phyloP scores from a whole-genome alignment of 1,284 basidiomycete species.

The Mycosarcoma mackinlayi region DNA sequence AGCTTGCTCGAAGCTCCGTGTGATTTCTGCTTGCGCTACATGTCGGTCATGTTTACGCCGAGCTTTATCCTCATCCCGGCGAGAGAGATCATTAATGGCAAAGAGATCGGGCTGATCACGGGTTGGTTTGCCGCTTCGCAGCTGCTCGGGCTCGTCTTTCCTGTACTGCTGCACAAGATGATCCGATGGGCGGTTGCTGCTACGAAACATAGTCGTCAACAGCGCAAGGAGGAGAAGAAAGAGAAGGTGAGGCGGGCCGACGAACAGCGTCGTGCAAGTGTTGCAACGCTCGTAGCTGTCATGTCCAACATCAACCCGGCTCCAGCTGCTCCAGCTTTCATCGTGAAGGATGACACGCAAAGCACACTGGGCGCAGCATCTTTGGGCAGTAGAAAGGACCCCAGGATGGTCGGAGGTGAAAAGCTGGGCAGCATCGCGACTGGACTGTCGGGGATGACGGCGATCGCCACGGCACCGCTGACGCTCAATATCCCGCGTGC shows the following conservation, averaged over 20 bases:
- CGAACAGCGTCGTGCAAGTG: conserved; percentile 16
- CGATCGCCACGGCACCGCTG: conserved; percentile 43
- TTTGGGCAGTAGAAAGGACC: neutral
- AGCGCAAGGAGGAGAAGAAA: neutral
- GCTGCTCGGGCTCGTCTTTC: conserved; percentile 48
- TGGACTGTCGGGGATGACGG: conserved; percentile 49
- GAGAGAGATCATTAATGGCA: conserved; percentile 51
- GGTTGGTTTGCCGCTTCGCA: conserved; percentile 58
- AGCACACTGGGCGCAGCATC: neutral
- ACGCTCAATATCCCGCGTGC: conserved; percentile 2
- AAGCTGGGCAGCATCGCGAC: conserved; percentile 43
- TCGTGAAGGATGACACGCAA: neutral
- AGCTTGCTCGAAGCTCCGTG: conserved; percentile 54
- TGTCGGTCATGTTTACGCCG: conserved; percentile 62
- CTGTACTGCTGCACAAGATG: conserved; percentile 36
- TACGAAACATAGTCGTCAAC: neutral
- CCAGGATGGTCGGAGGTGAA: conserved; percentile 3
- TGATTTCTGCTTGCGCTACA: conserved; percentile 60
- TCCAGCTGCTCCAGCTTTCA: neutral
- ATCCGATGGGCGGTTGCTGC: conserved; percentile 6
- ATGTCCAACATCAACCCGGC: conserved; percentile 21
- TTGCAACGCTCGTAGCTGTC: conserved; percentile 24
- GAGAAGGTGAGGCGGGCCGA: neutral
- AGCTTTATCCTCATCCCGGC: conserved; percentile 61
- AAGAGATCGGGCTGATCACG: conserved; percentile 56